Conservation (phyloP, 208 protist species). For the Endotrypanum monterogeii region DNA sequence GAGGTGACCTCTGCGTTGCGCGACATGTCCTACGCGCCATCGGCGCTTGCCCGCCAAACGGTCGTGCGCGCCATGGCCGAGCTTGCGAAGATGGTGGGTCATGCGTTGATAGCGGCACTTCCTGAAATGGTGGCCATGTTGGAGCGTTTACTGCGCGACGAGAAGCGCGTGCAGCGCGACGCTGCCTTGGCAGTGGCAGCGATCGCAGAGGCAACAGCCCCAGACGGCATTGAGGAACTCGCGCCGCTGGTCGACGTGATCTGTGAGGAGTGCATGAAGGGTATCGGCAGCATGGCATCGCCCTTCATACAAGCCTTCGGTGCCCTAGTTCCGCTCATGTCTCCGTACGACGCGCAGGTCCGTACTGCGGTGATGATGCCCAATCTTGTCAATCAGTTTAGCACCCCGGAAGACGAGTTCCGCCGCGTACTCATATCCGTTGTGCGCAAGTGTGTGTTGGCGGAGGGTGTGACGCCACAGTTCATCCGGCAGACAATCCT, state of each 20-base stretch:
- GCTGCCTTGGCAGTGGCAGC: slow-evolving; percentile 96
- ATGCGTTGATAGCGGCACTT: slow-evolving; percentile 97
- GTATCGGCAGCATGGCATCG: slow-evolving; percentile 95
- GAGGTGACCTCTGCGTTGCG: slow-evolving; percentile 96
- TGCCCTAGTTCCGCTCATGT: slow-evolving; percentile 99
- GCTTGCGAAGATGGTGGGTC: slow-evolving; percentile 97
- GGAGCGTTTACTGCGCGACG: slow-evolving; percentile 94
- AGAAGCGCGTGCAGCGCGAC: slow-evolving; percentile 96
- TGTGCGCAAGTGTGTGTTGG: slow-evolving; percentile 97
- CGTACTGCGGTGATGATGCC: slow-evolving; percentile 97
- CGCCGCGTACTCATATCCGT: slow-evolving; percentile 99
- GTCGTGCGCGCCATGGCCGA: slow-evolving; percentile 97
- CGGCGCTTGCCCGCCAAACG: slow-evolving; percentile 97
- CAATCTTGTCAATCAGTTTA: slow-evolving; percentile 94
- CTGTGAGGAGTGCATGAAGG: slow-evolving; percentile 93
- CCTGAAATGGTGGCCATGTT: slow-evolving; percentile 96
- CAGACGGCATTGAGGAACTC: slow-evolving; percentile 99
- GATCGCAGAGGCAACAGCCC: slow-evolving; percentile 96
- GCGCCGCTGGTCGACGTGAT: slow-evolving; percentile 96
- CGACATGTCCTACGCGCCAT: slow-evolving; percentile 97
- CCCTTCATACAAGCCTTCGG: slow-evolving; percentile 99
- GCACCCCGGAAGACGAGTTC: slow-evolving; percentile 98
- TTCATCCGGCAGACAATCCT: slow-evolving; percentile 94
- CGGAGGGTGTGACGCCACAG: slow-evolving; percentile 95
- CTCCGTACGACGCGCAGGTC: slow-evolving; percentile 94